These are phyloP conservation scores for Juncus inflexus DNA, from an alignment of 176 grass and related monocot genomes.

Conservation along the genomic window DNA sequence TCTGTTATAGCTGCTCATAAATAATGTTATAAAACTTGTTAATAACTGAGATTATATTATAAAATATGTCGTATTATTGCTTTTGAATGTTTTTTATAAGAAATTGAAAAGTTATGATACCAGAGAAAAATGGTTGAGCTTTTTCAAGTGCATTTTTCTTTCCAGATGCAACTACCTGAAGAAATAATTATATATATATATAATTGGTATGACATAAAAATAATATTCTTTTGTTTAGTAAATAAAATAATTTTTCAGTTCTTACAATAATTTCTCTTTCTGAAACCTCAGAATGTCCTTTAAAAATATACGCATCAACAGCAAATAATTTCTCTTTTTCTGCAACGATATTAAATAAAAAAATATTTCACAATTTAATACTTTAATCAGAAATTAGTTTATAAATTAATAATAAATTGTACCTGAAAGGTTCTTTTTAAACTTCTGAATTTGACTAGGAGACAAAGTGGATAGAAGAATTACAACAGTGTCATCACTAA, in stretches of 20 bases:
- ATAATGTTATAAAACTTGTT: slow-evolving; percentile 24
- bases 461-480: slow-evolving; percentile 48
- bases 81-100: slow-evolving; percentile 19
- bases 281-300: slow-evolving; percentile 53
- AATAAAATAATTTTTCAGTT: slow-evolving; percentile 10
- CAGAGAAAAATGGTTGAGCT: slow-evolving; percentile 46
- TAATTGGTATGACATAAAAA: slow-evolving; percentile 23
- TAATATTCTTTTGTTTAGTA: background rate
- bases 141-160: slow-evolving; percentile 41
- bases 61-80: slow-evolving; percentile 12
- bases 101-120: slow-evolving; percentile 33
- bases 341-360: slow-evolving; percentile 29
- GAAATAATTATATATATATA: slow-evolving; percentile 10
- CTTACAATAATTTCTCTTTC: slow-evolving; percentile 71
- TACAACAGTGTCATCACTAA: slow-evolving; percentile 38
- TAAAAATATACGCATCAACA: slow-evolving; percentile 70
- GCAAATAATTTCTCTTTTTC: slow-evolving; percentile 43
- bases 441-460: slow-evolving; percentile 47
- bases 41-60: slow-evolving; percentile 21
- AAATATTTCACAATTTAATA: background rate
- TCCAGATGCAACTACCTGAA: slow-evolving; percentile 80
- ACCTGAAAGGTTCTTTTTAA: slow-evolving; percentile 63
- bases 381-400: too few species aligned
- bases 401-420: slow-evolving; percentile 8
- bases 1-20: slow-evolving; percentile 52